Evolutionary conservation across 192 early-diverging fungal species (phyloP).

Genomic region (Mortierella claussenii): DNA sequence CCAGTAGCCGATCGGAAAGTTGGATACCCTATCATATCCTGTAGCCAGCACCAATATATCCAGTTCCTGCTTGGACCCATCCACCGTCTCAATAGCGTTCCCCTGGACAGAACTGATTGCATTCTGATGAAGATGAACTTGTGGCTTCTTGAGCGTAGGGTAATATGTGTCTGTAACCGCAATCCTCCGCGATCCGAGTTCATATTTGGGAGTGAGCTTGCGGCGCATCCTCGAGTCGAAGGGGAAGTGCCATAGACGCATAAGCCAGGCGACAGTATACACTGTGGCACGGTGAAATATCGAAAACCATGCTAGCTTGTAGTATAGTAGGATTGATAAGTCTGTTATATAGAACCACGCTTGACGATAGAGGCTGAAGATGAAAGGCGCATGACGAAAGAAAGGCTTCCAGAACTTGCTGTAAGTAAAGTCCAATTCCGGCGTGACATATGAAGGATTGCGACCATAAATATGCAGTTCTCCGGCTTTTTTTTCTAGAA

Average conservation of each 20-base stretch:
- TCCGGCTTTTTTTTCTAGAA: slow-evolving; percentile 34
- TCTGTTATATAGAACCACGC: slow-evolving; percentile 26
- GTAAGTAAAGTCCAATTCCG: slow-evolving; percentile 34
- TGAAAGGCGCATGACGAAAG: slow-evolving; percentile 43
- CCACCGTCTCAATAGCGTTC: slow-evolving; percentile 35
- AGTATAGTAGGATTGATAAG: slow-evolving; percentile 24
- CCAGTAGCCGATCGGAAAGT: slow-evolving; percentile 29
- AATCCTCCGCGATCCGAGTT: slow-evolving; percentile 17
- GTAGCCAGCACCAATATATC: slow-evolving; percentile 58
- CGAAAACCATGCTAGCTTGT: slow-evolving; percentile 38
- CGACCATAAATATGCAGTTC: slow-evolving; percentile 55
- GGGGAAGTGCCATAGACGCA: slow-evolving; percentile 24
- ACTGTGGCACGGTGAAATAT: slow-evolving; percentile 21
- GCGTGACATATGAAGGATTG: slow-evolving; percentile 52
- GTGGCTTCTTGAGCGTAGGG: slow-evolving; percentile 24
- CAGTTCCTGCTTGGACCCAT: slow-evolving; percentile 45
- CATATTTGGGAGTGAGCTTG: slow-evolving; percentile 31
- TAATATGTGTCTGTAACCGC: slow-evolving; percentile 28
- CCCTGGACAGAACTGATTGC: slow-evolving; percentile 40
- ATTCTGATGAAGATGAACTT: slow-evolving; percentile 44
- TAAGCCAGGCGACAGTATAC: slow-evolving; percentile 30
- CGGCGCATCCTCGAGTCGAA: slow-evolving; percentile 4
- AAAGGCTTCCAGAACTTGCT: slow-evolving; percentile 14
- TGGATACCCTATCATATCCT: slow-evolving; percentile 42
- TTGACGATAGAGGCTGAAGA: slow-evolving; percentile 39